Evolutionary conservation across 345 rosid species (phyloP), one percentile per base, ranked within the genome.

Genomic region (Iberis pinnata): DNA sequence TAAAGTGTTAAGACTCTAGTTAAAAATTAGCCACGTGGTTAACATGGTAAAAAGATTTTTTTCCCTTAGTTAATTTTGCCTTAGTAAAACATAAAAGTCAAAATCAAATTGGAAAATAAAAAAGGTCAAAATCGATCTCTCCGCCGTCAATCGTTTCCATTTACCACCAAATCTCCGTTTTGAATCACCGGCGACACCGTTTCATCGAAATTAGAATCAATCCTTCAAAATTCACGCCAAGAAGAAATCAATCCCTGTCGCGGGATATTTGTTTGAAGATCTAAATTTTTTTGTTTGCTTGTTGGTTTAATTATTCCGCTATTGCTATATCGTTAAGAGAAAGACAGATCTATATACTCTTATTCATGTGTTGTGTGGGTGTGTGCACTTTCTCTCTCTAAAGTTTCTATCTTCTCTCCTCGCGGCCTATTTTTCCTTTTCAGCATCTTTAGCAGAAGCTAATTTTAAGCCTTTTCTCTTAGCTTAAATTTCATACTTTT

Each of bases 211-310:
- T 52, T 52, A 70, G 16, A 57, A 60, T 2, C 53, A 18, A 35
- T 62, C 58, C 40, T 18, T 24, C 11, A 12, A 35, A 25, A 64
- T 64, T 46, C 62, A 18, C 19, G 89, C 95, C 36, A 75, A 67
- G 80, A 77, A 75, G 74, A 74, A 36, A n/a, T n/a, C n/a, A n/a
- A n/a, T n/a, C n/a, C n/a, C n/a, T n/a, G n/a, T n/a, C n/a, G n/a
- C n/a, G n/a, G n/a, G n/a, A n/a, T n/a, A n/a, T n/a, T n/a, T n/a
- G n/a, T n/a, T n/a, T n/a, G n/a, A n/a, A n/a, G n/a, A n/a, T n/a
- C n/a, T n/a, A n/a, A n/a, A n/a, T 42, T 19, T 22, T 49, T 24
- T 22, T 2, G 2, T 6, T 6, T 7, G 37, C 5, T 48, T 18
- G 2, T 22, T 32, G 18, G n/a, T n/a, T n/a, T n/a, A n/a, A n/a